phyloP scores from a whole-genome alignment of 352 stramenopile species.

The Pythium grandisporangium region DNA sequence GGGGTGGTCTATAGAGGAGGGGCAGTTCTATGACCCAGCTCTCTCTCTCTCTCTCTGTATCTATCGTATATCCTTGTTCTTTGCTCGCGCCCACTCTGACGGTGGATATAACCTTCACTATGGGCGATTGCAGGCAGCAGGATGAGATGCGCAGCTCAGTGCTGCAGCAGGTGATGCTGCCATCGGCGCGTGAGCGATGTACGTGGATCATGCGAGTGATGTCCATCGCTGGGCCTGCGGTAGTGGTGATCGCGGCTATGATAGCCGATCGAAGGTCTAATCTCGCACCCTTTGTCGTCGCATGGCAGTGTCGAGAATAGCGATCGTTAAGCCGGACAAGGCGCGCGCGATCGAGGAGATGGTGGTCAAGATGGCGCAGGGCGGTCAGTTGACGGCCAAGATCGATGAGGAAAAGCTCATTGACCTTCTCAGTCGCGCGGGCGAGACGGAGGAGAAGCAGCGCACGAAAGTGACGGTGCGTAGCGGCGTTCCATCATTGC shows the following conservation, averaged over 20 bases:
- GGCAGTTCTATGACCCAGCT: no score
- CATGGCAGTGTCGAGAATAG: slow-evolving; percentile 68
- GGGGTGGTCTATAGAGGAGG: not conserved
- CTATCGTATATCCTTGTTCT: no score
- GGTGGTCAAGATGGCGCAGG: slow-evolving; percentile 82
- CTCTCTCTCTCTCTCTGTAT: no score
- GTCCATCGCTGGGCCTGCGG: no score
- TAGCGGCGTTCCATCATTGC: not conserved
- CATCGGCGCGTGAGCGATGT: slow-evolving; percentile 71
- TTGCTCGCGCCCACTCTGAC: no score
- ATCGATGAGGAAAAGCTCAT: slow-evolving; percentile 84
- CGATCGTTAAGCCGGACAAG: slow-evolving; percentile 86
- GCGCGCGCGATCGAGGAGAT: slow-evolving; percentile 77
- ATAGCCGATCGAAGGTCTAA: no score
- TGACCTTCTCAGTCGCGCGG: slow-evolving; percentile 68
- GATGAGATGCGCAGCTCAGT: slow-evolving; percentile 76
- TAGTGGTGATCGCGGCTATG: no score
- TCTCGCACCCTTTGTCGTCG: not conserved
- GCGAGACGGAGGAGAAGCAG: slow-evolving; percentile 74
- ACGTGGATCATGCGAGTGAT: no score
- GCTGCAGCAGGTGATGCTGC: slow-evolving; percentile 68
- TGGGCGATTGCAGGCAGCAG: slow-evolving; percentile 34
- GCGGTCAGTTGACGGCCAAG: slow-evolving; percentile 66
- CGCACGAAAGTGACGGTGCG: slow-evolving; percentile 84
- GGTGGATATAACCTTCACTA: no score